These are phyloP conservation scores for Boletus bicolor DNA, from an alignment of 768 basidiomycete genomes.

Conservation along the genomic window DNA sequence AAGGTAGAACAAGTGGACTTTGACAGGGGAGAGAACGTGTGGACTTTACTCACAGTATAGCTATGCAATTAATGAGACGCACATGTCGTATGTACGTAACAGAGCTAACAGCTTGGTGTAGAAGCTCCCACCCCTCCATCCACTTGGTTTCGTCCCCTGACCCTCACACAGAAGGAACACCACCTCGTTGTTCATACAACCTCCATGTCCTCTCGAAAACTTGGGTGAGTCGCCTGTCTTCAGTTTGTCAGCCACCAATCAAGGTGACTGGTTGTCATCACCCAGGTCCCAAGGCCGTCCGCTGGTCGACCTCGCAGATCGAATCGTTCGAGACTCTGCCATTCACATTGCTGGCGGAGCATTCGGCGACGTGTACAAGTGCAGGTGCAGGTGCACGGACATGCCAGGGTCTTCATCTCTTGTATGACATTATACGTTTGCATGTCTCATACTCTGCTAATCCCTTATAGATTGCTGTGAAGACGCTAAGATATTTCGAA, in stretches of 20 bases:
- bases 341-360: background rate
- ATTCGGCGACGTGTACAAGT: conserved; percentile 5
- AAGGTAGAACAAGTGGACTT: no score
- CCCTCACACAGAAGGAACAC: background rate
- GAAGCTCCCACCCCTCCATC: background rate
- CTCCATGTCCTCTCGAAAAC: background rate
- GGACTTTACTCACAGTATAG: no score
- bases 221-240: background rate
- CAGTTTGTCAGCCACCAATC: background rate
- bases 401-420: background rate
- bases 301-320: conserved; percentile 4
- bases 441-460: background rate
- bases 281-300: background rate
- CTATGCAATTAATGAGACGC: no score
- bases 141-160: background rate
- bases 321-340: background rate
- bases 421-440: background rate
- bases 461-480: background rate
- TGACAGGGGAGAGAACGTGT: no score
- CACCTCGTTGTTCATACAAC: no score
- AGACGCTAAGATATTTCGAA: background rate
- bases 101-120: no score
- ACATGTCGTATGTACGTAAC: no score
- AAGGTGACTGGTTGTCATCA: background rate
- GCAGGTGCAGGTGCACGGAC: background rate